These are phyloP conservation scores for Tetraselmis chui DNA, from an alignment of 139 green algal genomes.

Conservation along the genomic window DNA sequence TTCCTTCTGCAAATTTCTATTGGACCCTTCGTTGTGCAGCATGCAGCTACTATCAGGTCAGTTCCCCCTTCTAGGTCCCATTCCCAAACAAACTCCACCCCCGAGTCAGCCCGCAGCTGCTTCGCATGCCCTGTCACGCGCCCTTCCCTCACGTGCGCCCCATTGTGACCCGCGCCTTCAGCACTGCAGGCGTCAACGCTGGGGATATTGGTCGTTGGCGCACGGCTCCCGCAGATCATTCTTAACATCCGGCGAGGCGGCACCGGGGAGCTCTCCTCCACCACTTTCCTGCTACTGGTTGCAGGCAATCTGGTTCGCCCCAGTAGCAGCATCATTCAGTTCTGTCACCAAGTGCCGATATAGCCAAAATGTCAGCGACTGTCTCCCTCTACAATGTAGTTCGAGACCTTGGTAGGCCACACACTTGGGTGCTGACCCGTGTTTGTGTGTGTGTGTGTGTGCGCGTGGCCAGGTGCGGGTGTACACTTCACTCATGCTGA, in stretches of 20 bases:
- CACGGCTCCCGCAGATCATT: background rate
- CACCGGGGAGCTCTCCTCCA: background rate
- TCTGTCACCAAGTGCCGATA: too few relatives aligned
- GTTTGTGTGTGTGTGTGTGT: background rate
- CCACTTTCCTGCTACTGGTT: background rate
- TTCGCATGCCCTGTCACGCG: too few relatives aligned
- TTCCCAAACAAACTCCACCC: too few relatives aligned
- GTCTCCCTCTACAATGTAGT: too few relatives aligned
- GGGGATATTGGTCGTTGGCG: background rate
- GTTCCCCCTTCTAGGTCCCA: too few relatives aligned
- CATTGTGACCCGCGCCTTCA: too few relatives aligned
- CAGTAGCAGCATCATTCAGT: too few relatives aligned
- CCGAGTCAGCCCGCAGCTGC: too few relatives aligned
- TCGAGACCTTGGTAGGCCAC: too few relatives aligned
- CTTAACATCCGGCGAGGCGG: background rate
- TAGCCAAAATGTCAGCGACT: too few relatives aligned
- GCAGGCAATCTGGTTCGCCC: background rate
- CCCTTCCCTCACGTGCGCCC: too few relatives aligned
- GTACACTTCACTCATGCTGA: background rate
- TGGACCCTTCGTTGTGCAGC: background rate
- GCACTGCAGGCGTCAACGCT: background rate
- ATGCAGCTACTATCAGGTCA: background rate
- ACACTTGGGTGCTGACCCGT: background rate
- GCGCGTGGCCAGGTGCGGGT: background rate
- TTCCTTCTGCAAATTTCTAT: background rate